phyloP scores from a whole-genome alignment of 805 yeast genomes.

The Saturnispora ahearnii region DNA sequence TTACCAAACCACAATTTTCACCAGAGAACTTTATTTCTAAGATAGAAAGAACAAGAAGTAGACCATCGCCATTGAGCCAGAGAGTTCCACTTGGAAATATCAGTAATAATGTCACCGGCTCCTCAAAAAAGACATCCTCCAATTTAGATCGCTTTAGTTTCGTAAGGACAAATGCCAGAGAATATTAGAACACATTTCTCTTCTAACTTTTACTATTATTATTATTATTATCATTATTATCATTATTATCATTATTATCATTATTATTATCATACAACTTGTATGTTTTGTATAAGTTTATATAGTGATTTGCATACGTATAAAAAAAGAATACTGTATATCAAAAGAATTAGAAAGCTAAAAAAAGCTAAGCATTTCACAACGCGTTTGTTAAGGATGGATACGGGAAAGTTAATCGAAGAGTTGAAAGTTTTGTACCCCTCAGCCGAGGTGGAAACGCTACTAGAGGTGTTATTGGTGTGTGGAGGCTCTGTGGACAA shows the following conservation, averaged over 20 bases:
- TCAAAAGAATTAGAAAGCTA: background rate
- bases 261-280: background rate
- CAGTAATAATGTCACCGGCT: background rate
- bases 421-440: slow-evolving; percentile 35
- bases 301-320: background rate
- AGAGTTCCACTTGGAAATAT: slow-evolving; percentile 4
- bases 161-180: background rate
- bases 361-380: background rate
- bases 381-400: slow-evolving; percentile 13
- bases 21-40: slow-evolving; percentile 10
- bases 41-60: background rate
- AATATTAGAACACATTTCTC: background rate
- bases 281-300: background rate
- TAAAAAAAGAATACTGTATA: background rate
- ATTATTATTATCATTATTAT: background rate
- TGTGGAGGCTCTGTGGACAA: slow-evolving; percentile 44
- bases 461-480: slow-evolving; percentile 43
- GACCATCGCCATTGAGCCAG: slow-evolving; percentile 10
- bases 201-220: too few species aligned
- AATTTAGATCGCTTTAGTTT: background rate
- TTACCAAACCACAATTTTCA: background rate
- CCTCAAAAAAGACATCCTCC: background rate
- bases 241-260: background rate
- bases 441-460: slow-evolving; percentile 29
- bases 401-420: slow-evolving; percentile 33